Conservation (phyloP, 768 basidiomycete genomes). For the Termitomyces sp. region DNA sequence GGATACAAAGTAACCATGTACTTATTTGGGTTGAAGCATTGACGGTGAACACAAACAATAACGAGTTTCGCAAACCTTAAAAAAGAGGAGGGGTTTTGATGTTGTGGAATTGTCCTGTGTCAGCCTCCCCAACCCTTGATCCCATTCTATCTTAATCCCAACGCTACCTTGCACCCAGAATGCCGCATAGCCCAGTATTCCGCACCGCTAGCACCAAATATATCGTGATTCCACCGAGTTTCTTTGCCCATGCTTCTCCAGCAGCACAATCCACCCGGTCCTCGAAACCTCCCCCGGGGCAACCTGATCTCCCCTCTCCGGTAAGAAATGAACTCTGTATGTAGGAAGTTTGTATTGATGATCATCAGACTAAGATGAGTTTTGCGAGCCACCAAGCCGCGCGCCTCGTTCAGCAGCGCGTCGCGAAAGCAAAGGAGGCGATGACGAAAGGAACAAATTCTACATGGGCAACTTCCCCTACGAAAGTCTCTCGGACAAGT, state of each 20-base stretch:
- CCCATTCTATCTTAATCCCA: no score
- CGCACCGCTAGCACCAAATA: not conserved
- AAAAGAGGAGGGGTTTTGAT: not conserved
- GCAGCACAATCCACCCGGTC: not conserved
- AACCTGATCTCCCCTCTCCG: not conserved
- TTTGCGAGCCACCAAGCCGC: slow-evolving; percentile 6
- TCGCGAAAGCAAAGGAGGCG: not conserved
- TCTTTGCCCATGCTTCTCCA: not conserved
- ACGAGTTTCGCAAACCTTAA: not conserved
- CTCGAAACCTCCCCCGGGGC: not conserved
- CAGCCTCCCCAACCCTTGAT: not conserved
- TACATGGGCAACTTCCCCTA: not conserved
- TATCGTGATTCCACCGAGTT: slow-evolving; percentile 1
- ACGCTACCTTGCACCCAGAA: not conserved
- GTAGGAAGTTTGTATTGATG: not conserved
- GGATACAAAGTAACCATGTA: not conserved
- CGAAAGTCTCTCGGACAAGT: not conserved
- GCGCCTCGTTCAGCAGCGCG: not conserved
- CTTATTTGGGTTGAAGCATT: not conserved
- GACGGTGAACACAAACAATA: not conserved
- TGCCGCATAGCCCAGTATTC: not conserved
- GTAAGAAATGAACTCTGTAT: not conserved
- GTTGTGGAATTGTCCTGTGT: not conserved
- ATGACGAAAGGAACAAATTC: not conserved
- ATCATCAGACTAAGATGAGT: not conserved